Conservation (phyloP, 129 eudicot species). For the Pulicaria dysenterica region DNA sequence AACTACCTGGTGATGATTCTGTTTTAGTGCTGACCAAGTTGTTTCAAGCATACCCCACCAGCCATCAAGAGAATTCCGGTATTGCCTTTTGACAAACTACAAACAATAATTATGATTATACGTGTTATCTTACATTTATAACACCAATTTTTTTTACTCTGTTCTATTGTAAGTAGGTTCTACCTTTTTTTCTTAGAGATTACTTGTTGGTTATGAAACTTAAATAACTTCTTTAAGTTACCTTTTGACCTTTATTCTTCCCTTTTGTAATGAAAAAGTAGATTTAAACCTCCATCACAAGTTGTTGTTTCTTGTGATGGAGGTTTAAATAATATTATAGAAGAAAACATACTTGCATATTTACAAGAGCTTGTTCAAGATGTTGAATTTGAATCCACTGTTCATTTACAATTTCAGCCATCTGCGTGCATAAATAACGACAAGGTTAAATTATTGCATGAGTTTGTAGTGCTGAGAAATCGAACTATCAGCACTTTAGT, state of each 20-base stretch:
- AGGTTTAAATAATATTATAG: not conserved
- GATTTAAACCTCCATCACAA: slow-evolving; percentile 16
- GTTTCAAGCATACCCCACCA: slow-evolving; percentile 35
- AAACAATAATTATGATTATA: slow-evolving; percentile 15
- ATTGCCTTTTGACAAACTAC: slow-evolving; percentile 45
- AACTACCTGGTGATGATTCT: slow-evolving; percentile 72
- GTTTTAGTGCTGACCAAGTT: slow-evolving; percentile 53
- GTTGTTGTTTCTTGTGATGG: too few relatives aligned
- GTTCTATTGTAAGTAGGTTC: too few relatives aligned
- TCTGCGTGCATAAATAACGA: slow-evolving; percentile 42
- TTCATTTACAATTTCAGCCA: slow-evolving; percentile 69
- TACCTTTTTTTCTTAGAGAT: too few relatives aligned
- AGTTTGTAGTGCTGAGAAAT: not conserved
- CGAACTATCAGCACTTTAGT: not conserved
- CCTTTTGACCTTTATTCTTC: slow-evolving; percentile 37
- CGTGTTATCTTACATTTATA: not conserved
- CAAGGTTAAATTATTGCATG: not conserved
- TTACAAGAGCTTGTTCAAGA: slow-evolving; percentile 90
- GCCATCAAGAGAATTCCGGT: slow-evolving; percentile 29
- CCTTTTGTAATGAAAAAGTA: slow-evolving; percentile 41
- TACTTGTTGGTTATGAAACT: not conserved
- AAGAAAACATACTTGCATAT: slow-evolving; percentile 52
- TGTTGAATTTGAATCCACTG: slow-evolving; percentile 91
- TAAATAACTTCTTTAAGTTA: slow-evolving; percentile 24
- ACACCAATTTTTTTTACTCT: not conserved